Base-by-base conservation (phyloP, 495 filamentous ascomycete genomes). In the Xylaria intraflava region DNA sequence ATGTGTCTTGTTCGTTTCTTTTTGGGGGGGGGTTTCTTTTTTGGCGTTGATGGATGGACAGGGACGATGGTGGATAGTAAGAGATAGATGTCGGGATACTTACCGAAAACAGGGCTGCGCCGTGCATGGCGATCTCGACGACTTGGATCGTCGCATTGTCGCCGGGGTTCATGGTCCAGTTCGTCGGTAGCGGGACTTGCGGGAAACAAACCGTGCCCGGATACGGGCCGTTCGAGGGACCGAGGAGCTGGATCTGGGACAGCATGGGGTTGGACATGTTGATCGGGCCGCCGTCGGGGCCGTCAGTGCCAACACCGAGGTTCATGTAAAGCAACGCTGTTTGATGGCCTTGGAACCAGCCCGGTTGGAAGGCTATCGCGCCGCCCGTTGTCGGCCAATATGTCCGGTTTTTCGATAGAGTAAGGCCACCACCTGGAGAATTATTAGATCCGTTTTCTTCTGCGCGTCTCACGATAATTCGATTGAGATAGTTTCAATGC, bases 101-200 rank as follows among this genome's bases (percentile, higher is more conserved):
- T 79, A 98, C 93, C 62, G 92, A 96, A 65, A 86, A 99, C 20
- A 97, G 69, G 8, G 87, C 78, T 3, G 93, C 94, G 12, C 94
- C 94, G 65, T 96, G 93, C 55, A 89, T 73, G 8, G 94, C 93
- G 10, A 81, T 72, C 78, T 96, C 90, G 31, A 99, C 82, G 16
- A 97, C 73, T 68, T 99, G 94, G 56, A 99, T 90, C 7, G 94
- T 99, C 12, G 91, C 93, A 65, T 91, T 87, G 67, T 94, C 88
- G 16, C 94, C 94, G 0, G 81, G 72, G 23, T 87, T 83, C 31
- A 89, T 83, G 10, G 69, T 84, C 36, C 83, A 73, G 57, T 87
- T 85, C 17, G 74, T 78, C 0, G 94, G 94, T 51, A 96, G 72
- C n/a, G 90, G 85, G 1, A 97, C 86, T 62, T 96, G 88, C 0